Evolutionary conservation across 192 early-diverging fungal genomes (phyloP).

Genomic region (Gaertneriomyces sp.): DNA sequence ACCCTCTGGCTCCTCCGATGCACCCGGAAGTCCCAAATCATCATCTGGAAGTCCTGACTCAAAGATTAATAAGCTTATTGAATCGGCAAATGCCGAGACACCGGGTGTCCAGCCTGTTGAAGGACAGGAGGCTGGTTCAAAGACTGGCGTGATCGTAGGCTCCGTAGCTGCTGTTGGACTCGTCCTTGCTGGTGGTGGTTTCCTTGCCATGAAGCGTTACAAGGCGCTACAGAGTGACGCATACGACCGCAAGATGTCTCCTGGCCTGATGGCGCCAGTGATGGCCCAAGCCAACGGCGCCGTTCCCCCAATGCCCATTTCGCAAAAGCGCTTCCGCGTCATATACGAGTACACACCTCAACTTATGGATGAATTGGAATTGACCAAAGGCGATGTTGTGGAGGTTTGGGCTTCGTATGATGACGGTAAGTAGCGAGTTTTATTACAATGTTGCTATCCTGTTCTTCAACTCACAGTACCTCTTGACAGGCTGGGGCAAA

Average conservation of each 20-base stretch:
- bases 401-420: conserved; percentile 28
- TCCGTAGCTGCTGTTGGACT: conserved; percentile 12
- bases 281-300: conserved; percentile 6
- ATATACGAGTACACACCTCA: conserved; percentile 29
- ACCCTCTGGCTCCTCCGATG: not conserved
- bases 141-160: conserved; percentile 24
- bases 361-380: conserved; percentile 34
- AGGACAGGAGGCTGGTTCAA: conserved; percentile 8
- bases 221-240: not conserved
- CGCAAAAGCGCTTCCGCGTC: conserved; percentile 18
- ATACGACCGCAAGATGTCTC: not conserved
- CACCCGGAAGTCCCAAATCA: not conserved
- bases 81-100: no score
- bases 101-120: not conserved
- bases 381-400: conserved; percentile 33
- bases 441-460: not conserved
- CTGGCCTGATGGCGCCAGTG: conserved; percentile 12
- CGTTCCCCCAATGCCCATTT: not conserved
- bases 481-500: conserved; percentile 28
- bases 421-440: conserved; percentile 12
- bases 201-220: conserved; percentile 9
- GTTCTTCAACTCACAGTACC: not conserved
- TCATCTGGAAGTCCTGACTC: not conserved
- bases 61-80: not conserved
- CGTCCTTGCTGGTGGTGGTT: conserved; percentile 17